phyloP scores from a whole-genome alignment of 805 yeast species.

The Isabelozyma heimii region DNA sequence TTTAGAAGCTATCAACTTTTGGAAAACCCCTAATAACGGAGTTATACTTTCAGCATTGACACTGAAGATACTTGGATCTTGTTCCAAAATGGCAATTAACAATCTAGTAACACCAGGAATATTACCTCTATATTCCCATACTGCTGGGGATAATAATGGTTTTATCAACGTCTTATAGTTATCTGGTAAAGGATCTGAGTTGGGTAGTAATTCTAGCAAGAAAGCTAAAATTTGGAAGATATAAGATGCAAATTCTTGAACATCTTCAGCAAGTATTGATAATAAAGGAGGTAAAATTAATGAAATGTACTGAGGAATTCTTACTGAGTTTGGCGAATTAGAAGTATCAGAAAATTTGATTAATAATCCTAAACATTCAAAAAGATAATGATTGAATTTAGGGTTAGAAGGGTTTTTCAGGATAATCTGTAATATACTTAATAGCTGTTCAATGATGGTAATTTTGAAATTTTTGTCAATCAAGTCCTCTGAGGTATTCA shows the following conservation, averaged over 20 bases:
- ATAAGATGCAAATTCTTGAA: conserved; percentile 93
- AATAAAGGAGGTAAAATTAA: conserved; percentile 66
- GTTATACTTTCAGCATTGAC: conserved; percentile 42
- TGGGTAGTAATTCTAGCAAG: conserved; percentile 62
- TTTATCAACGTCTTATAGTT: conserved; percentile 64
- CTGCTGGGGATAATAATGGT: conserved; percentile 83
- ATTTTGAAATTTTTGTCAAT: conserved; percentile 42
- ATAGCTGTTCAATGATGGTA: conserved; percentile 59
- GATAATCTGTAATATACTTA: conserved; percentile 67
- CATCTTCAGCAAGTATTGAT: conserved; percentile 70
- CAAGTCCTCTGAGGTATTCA: conserved; percentile 68
- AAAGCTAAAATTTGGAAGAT: conserved; percentile 86
- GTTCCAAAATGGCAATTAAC: conserved; percentile 61
- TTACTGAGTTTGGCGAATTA: conserved; percentile 18
- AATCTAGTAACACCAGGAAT: conserved; percentile 89
- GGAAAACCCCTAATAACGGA: conserved; percentile 94
- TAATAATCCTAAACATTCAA: conserved; percentile 82
- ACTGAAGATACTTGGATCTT: conserved; percentile 41
- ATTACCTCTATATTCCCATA: conserved; percentile 93
- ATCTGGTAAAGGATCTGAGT: conserved; percentile 52
- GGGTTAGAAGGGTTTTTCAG: conserved; percentile 95
- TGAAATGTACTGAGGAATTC: conserved; percentile 36
- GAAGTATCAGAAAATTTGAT: conserved; percentile 47
- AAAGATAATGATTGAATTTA: conserved; percentile 82
- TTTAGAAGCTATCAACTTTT: conserved; percentile 83